These are phyloP conservation scores for Pythium plurisporium DNA, from an alignment of 352 stramenopile species.

Conservation along the genomic window DNA sequence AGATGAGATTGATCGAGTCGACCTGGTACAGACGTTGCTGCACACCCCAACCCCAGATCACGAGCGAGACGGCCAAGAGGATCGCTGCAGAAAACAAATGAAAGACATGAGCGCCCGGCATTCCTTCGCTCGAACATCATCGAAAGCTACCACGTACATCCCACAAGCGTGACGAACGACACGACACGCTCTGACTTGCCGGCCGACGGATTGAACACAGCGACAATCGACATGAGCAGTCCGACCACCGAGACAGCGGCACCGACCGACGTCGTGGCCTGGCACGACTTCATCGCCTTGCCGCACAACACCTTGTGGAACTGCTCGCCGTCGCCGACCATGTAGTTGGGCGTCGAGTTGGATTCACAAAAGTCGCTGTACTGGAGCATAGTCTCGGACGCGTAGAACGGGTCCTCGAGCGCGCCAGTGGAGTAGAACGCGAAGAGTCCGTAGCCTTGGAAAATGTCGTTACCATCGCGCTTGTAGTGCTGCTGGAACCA, in stretches of 20 bases:
- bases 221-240: slow-evolving; percentile 60
- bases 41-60: slow-evolving; percentile 74
- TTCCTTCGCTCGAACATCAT: neutral
- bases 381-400: slow-evolving; percentile 69
- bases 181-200: slow-evolving; percentile 70
- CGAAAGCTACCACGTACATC: slow-evolving; percentile 40
- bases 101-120: neutral
- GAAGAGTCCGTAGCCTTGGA: slow-evolving; percentile 78
- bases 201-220: slow-evolving; percentile 70
- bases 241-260: slow-evolving; percentile 57
- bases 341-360: slow-evolving; percentile 67
- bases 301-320: slow-evolving; percentile 70
- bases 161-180: slow-evolving; percentile 77
- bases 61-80: slow-evolving; percentile 61
- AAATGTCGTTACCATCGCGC: slow-evolving; percentile 63
- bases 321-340: slow-evolving; percentile 70
- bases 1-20: slow-evolving; percentile 73
- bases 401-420: slow-evolving; percentile 76
- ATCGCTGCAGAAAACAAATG: slow-evolving; percentile 36
- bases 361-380: slow-evolving; percentile 68
- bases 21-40: slow-evolving; percentile 79
- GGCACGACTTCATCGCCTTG: slow-evolving; percentile 64
- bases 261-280: slow-evolving; percentile 58
- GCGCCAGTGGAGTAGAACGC: slow-evolving; percentile 75
- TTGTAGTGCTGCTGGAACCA: slow-evolving; percentile 87